phyloP scores from a whole-genome alignment of 1,139 yeast species.

The Entelexis sorbosivorans region DNA sequence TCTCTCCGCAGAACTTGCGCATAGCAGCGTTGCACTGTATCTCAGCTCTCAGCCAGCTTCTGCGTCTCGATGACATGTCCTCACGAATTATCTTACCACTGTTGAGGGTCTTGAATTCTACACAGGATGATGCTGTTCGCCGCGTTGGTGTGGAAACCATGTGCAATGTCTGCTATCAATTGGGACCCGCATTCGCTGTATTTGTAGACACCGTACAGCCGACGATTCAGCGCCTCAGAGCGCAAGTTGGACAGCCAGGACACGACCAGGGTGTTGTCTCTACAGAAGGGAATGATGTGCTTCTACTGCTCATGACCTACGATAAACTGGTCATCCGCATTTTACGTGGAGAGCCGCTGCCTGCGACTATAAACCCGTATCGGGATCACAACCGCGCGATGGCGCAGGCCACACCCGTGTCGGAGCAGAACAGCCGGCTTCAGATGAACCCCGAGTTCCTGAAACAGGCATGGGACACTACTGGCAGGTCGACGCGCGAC shows the following conservation, averaged over 20 bases:
- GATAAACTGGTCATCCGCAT: conserved; percentile 73
- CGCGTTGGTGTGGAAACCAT: conserved; percentile 66
- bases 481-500: conserved; percentile 77
- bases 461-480: conserved; percentile 85
- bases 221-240: conserved; percentile 19
- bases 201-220: conserved; percentile 80
- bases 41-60: conserved; percentile 66
- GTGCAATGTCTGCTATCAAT: conserved; percentile 63
- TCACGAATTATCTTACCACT: conserved; percentile 84
- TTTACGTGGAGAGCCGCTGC: conserved; percentile 78
- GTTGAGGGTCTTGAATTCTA: conserved; percentile 51
- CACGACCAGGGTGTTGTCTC: conserved; percentile 11
- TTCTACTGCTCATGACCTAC: conserved; percentile 61
- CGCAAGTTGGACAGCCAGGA: conserved; percentile 7
- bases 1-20: conserved; percentile 46
- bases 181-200: conserved; percentile 76
- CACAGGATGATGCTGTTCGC: conserved; percentile 48
- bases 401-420: conserved; percentile 38
- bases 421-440: conserved; percentile 62
- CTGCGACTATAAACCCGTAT: conserved; percentile 58
- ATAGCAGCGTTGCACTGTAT: conserved; percentile 73
- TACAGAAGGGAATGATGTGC: conserved; percentile 28
- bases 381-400: conserved; percentile 4
- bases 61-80: conserved; percentile 76
- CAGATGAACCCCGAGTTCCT: conserved; percentile 70